Evolutionary conservation across 805 yeast species (phyloP).

Genomic region (Myxozyma melibiosi): DNA sequence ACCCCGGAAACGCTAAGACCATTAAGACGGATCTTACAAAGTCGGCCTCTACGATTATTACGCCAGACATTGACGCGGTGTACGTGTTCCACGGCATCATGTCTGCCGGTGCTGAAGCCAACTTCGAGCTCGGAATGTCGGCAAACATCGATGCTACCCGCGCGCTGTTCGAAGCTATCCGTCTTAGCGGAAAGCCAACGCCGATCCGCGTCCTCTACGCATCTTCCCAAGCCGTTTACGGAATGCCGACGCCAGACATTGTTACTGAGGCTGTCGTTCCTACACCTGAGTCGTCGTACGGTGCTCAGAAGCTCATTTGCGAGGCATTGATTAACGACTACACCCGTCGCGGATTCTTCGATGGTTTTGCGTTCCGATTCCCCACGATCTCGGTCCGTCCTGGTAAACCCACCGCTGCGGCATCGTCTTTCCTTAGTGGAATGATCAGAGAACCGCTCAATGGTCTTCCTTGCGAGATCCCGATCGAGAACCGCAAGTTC

Average conservation of each 20-base stretch:
- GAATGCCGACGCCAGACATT: conserved; percentile 34
- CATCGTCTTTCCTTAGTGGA: conserved; percentile 37
- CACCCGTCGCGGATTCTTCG: conserved; percentile 35
- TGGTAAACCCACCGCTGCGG: conserved; percentile 37
- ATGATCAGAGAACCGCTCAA: conserved; percentile 36
- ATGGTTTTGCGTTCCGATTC: conserved; percentile 34
- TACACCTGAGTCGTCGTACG: conserved; percentile 37
- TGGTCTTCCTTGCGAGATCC: conserved; percentile 33
- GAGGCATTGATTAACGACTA: conserved; percentile 36
- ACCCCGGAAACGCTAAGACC: conserved; percentile 9
- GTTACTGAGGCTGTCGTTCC: conserved; percentile 34
- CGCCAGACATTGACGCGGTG: conserved; percentile 24
- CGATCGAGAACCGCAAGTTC: conserved; percentile 31
- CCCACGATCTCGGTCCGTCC: conserved; percentile 36
- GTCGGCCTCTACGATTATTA: conserved; percentile 17
- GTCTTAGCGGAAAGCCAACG: conserved; percentile 17
- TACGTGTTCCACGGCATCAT: conserved; percentile 37
- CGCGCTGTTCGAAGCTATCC: conserved; percentile 31
- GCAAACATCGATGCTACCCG: conserved; percentile 37
- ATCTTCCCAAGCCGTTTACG: conserved; percentile 36
- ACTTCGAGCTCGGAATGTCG: conserved; percentile 36
- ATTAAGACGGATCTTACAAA: conserved; percentile 32
- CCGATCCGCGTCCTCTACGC: conserved; percentile 34
- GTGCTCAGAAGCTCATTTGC: conserved; percentile 36
- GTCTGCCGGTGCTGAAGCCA: conserved; percentile 37